Evolutionary conservation across 2,329 filamentous ascomycete species (phyloP), one percentile per base, ranked within the genome.

Genomic region (Pyrenochaeta sp.): DNA sequence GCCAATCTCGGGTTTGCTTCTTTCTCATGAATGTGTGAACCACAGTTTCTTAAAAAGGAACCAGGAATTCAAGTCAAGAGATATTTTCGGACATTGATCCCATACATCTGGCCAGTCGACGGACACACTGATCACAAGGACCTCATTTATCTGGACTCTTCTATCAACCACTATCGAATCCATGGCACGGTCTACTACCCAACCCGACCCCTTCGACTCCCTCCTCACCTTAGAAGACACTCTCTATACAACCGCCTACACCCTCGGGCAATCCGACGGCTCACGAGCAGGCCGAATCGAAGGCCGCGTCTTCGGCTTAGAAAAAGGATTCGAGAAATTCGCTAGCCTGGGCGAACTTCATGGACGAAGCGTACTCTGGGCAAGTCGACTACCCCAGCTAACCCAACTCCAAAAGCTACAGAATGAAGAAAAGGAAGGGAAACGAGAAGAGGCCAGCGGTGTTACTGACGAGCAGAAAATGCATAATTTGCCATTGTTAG

Each of bases 261-360:
- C 83, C 5, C 85, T 92, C 53, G 95, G 95, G 43, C 77, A 87
- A 47, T 80, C 84, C 40, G 94, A 97, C 78, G 95, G 95, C 58
- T 82, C 87, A 40, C 84, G 85, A 58, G 90, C 91, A 32, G 95
- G 95, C 39, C 88, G 89, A 56, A 88, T 92, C 64, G 95, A 99
- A 83, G 95, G 95, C 59, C 91, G 93, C 50, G 87, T 92, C 22
- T 92, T 98, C 73, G 95, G 94, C 0, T 86, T 98, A 42, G 91
- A 96, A 75, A 95, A 93, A 64, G 94, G 93, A 0, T 98, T 95
- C 69, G 92, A 97, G 69, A 98, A 97, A 79, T 97, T 96, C 72
- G 74, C 91, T 42, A 89, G 92, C 61, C 86, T 92, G 76, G 94
- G 94, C 2, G 84, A 85, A 57, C 79, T 98, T 32, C 90, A 94